Evolutionary conservation across 2,329 filamentous ascomycete genomes (phyloP).

Genomic region (Trichoderma sp.): DNA sequence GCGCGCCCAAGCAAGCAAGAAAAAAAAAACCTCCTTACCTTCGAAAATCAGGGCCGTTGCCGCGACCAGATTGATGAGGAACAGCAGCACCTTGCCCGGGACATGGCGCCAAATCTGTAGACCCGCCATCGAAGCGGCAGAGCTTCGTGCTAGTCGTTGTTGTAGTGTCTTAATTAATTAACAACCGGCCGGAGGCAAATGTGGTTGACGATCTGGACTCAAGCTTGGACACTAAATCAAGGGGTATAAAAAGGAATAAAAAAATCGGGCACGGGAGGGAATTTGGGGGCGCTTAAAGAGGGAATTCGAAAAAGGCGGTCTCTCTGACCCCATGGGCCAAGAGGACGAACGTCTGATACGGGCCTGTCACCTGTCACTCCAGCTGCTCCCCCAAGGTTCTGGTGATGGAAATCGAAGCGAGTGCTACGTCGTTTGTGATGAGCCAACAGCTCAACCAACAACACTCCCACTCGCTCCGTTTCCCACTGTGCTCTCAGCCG

Average conservation of each 20-base stretch:
- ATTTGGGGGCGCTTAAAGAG: background rate
- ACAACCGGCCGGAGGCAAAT: background rate
- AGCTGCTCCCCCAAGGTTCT: background rate
- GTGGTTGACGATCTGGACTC: slow-evolving; percentile 3
- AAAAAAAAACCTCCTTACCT: slow-evolving; percentile 17
- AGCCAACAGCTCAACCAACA: background rate
- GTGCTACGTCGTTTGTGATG: background rate
- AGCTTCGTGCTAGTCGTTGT: background rate
- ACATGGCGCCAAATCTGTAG: slow-evolving; percentile 27
- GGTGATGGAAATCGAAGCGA: background rate
- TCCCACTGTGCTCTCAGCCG: background rate
- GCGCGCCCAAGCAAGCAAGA: background rate
- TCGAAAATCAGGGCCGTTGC: slow-evolving; percentile 29
- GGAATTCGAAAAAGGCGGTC: background rate
- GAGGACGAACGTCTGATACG: background rate
- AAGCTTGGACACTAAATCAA: background rate
- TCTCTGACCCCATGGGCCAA: background rate
- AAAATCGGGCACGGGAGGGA: background rate
- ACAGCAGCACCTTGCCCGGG: slow-evolving; percentile 28
- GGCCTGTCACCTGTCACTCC: background rate
- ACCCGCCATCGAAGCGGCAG: slow-evolving; percentile 22
- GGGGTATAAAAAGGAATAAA: background rate
- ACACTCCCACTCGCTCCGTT: background rate
- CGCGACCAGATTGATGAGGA: slow-evolving; percentile 28
- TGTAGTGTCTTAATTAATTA: background rate